These are phyloP conservation scores for Candida sanyaensis DNA, from an alignment of 1,139 yeast species.

Conservation along the genomic window DNA sequence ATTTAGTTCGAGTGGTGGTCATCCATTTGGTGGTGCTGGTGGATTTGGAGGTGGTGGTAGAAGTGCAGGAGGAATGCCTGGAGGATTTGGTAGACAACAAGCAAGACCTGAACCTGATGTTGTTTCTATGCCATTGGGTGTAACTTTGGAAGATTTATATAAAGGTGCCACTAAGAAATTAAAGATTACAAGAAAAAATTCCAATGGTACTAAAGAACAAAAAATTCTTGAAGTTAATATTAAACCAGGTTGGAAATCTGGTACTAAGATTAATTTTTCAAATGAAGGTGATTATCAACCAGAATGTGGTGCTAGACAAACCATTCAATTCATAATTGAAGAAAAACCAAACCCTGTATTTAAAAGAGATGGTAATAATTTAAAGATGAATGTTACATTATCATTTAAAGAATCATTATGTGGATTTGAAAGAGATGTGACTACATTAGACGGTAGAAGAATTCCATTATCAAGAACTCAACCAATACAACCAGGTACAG, in stretches of 20 bases:
- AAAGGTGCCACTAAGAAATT: conserved; percentile 84
- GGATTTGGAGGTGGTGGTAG: conserved; percentile 21
- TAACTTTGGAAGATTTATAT: conserved; percentile 81
- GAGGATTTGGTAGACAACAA: conserved; percentile 37
- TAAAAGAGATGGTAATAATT: conserved; percentile 76
- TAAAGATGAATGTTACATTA: conserved; percentile 69
- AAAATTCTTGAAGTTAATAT: conserved; percentile 75
- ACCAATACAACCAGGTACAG: conserved; percentile 82
- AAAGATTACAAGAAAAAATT: conserved; percentile 81
- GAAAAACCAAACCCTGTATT: conserved; percentile 79
- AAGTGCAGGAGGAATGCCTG: conserved; percentile 36
- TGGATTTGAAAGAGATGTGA: conserved; percentile 79
- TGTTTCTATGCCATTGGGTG: conserved; percentile 72
- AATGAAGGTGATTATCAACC: conserved; percentile 92
- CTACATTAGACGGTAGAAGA: conserved; percentile 86
- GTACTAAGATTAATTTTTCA: conserved; percentile 88
- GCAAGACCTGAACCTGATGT: conserved; percentile 67
- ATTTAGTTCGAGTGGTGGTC: conserved; percentile 23
- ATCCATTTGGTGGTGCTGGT: conserved; percentile 15
- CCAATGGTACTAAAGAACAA: conserved; percentile 68
- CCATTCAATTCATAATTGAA: conserved; percentile 81
- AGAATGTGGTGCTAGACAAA: conserved; percentile 81
- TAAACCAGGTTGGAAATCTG: conserved; percentile 98
- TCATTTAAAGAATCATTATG: conserved; percentile 84
- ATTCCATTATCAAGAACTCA: conserved; percentile 72